Conservation (phyloP, 352 stramenopile genomes). For the Stramenopiles sp. region DNA sequence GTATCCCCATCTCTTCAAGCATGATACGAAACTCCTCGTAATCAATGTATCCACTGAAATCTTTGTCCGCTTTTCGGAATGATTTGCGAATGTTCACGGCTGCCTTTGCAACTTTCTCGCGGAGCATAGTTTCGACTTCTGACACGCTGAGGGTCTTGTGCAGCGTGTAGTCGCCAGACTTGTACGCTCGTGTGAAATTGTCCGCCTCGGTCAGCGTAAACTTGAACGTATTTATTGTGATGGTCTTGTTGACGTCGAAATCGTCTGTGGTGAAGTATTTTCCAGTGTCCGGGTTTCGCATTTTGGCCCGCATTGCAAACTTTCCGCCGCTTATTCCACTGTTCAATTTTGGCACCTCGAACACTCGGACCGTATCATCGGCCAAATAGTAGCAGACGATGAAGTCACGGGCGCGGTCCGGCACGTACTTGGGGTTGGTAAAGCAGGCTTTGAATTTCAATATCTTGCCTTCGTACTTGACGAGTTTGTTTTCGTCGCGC, state of each 20-base stretch:
- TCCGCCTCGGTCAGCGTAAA: neutral
- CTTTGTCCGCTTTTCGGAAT: too few species aligned
- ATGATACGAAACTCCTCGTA: too few species aligned
- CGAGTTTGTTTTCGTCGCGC: neutral
- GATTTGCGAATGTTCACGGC: too few species aligned
- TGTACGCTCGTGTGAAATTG: neutral
- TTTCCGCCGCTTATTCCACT: slow-evolving; percentile 35
- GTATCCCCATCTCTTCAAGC: too few species aligned
- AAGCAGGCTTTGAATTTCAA: neutral
- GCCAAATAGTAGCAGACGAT: slow-evolving; percentile 70
- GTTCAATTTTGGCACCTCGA: slow-evolving; percentile 44
- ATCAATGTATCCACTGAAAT: too few species aligned
- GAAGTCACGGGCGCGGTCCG: slow-evolving; percentile 37
- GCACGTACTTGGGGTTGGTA: neutral
- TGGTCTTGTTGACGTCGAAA: neutral
- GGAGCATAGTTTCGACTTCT: too few species aligned
- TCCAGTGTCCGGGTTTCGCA: neutral
- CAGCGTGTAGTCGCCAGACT: too few species aligned
- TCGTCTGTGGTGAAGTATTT: neutral
- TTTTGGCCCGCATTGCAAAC: slow-evolving; percentile 25
- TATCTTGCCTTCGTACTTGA: neutral
- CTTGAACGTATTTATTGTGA: neutral
- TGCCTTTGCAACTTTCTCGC: too few species aligned
- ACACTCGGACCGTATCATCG: slow-evolving; percentile 70
- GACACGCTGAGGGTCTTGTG: too few species aligned